Conservation (phyloP, 148 eudicot genomes). For the Rhododendron simsii region DNA sequence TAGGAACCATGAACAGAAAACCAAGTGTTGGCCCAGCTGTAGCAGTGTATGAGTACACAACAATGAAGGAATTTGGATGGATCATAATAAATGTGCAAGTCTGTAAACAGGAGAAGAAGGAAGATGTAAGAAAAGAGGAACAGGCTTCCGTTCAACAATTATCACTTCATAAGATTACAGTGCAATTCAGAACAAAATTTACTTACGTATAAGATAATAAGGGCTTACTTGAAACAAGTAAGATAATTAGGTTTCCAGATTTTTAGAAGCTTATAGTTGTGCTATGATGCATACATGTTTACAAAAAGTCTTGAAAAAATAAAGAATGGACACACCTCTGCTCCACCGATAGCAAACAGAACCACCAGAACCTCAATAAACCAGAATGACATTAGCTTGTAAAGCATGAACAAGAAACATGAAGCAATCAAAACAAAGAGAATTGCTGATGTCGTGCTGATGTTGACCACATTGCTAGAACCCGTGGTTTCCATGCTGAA, state of each 20-base stretch:
- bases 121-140: background rate
- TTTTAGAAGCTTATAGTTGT: background rate
- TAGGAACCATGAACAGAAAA: background rate
- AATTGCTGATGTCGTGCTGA: conserved; percentile 80
- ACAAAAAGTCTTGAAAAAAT: background rate
- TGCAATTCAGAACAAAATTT: background rate
- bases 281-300: background rate
- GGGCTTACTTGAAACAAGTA: background rate
- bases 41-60: background rate
- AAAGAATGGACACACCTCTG: conserved; percentile 57
- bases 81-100: background rate
- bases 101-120: background rate
- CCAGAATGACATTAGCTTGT: conserved; percentile 91
- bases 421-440: conserved; percentile 87
- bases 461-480: conserved; percentile 63
- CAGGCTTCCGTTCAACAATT: background rate
- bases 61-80: background rate
- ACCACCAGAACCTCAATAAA: conserved; percentile 91
- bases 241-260: background rate
- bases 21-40: background rate
- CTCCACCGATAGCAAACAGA: conserved; percentile 89
- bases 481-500: conserved; percentile 31
- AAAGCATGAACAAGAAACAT: conserved; percentile 86
- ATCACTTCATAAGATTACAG: background rate
- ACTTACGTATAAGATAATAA: background rate